Conservation (phyloP, 2,329 filamentous ascomycete genomes). For the Phialophora macrospora region DNA sequence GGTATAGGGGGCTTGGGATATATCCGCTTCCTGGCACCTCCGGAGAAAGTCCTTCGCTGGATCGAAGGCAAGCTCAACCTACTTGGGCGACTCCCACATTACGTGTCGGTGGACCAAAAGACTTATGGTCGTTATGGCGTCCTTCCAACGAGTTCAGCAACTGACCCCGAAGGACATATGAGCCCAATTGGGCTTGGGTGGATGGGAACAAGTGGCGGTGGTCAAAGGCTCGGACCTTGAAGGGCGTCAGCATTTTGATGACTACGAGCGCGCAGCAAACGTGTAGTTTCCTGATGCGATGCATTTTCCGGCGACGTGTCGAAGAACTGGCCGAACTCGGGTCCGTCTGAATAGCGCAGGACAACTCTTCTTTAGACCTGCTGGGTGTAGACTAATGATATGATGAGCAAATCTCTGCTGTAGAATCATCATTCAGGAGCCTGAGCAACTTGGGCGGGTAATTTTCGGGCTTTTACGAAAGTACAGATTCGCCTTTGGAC, state of each 20-base stretch:
- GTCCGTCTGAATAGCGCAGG: not conserved
- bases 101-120: slow-evolving; percentile 93
- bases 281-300: not conserved
- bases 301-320: not conserved
- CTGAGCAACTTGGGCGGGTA: slow-evolving; percentile 15
- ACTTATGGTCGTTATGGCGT: slow-evolving; percentile 92
- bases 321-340: not conserved
- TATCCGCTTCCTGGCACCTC: slow-evolving; percentile 85
- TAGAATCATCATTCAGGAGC: not conserved
- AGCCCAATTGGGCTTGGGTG: slow-evolving; percentile 60
- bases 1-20: slow-evolving; percentile 77
- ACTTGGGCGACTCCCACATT: slow-evolving; percentile 81
- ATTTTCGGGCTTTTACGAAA: slow-evolving; percentile 24
- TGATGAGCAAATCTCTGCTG: slow-evolving; percentile 58
- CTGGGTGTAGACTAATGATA: slow-evolving; percentile 9
- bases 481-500: slow-evolving; percentile 28
- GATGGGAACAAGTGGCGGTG: slow-evolving; percentile 51
- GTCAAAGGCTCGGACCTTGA: slow-evolving; percentile 68
- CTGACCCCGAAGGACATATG: slow-evolving; percentile 43
- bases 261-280: not conserved
- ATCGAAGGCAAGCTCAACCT: slow-evolving; percentile 88
- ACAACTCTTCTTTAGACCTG: not conserved
- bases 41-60: slow-evolving; percentile 85
- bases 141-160: slow-evolving; percentile 63
- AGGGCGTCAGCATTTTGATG: not conserved